Percentiles rank a stretch among this genome's conserved stretches.
phyloP scores from a whole-genome alignment of 805 yeast species.

The Ogataea allantospora region DNA sequence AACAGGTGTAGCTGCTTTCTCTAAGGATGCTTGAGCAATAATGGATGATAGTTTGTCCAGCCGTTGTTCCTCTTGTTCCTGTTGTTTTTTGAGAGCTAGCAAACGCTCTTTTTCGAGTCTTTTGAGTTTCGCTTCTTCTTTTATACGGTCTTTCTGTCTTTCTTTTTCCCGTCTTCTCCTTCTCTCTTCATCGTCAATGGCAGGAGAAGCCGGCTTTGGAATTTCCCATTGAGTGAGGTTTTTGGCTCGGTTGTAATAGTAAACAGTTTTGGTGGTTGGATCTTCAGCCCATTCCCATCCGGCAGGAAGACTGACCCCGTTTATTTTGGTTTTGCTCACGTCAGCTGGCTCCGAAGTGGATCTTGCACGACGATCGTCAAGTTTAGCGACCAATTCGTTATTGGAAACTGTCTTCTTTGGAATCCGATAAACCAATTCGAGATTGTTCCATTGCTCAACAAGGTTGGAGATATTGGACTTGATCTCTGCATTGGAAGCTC shows the following conservation, averaged over 20 bases:
- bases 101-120: slow-evolving; percentile 37
- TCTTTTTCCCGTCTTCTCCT: slow-evolving; percentile 15
- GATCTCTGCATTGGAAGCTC: slow-evolving; percentile 28
- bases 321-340: slow-evolving; percentile 18
- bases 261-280: slow-evolving; percentile 41
- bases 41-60: slow-evolving; percentile 28
- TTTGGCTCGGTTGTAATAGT: slow-evolving; percentile 53
- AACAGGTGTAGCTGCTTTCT: slow-evolving; percentile 30
- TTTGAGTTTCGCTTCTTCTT: slow-evolving; percentile 30
- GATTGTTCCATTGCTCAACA: slow-evolving; percentile 64
- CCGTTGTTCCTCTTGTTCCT: slow-evolving; percentile 24
- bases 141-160: slow-evolving; percentile 30
- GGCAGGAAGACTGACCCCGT: slow-evolving; percentile 45
- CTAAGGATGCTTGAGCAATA: slow-evolving; percentile 31
- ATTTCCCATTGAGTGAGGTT: slow-evolving; percentile 57
- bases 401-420: slow-evolving; percentile 52
- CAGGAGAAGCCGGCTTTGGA: slow-evolving; percentile 40
- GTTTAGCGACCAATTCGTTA: slow-evolving; percentile 2
- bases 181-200: slow-evolving; percentile 23
- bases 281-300: slow-evolving; percentile 67
- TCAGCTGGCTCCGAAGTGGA: slow-evolving; percentile 7
- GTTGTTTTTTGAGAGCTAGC: slow-evolving; percentile 29
- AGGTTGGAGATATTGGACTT: slow-evolving; percentile 42
- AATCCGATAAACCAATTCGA: slow-evolving; percentile 82
- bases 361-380: slow-evolving; percentile 28